phyloP scores from a whole-genome alignment of 805 yeast species.

The Saccharomycopsis selenospora region DNA sequence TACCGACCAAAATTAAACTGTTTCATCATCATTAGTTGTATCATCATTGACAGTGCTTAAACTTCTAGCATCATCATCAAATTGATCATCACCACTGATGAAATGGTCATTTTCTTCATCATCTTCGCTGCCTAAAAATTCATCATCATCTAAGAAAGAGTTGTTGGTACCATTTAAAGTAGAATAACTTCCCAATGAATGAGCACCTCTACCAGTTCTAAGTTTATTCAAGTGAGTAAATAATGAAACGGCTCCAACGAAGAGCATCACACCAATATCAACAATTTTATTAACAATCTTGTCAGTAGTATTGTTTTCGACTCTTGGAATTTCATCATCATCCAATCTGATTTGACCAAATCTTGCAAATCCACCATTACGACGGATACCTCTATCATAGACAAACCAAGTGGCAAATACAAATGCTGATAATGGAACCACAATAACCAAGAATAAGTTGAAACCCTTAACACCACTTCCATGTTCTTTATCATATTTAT shows the following conservation, averaged over 20 bases:
- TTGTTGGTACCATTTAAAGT: constrained; percentile 5
- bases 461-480: constrained; percentile 46
- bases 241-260: constrained; percentile 32
- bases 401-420: constrained; percentile 59
- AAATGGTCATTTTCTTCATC: constrained; percentile 8
- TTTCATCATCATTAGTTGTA: neutral
- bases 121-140: constrained; percentile 15
- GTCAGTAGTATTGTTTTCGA: constrained; percentile 59
- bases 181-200: constrained; percentile 11
- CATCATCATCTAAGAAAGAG: constrained; percentile 21
- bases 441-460: constrained; percentile 44
- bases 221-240: constrained; percentile 2
- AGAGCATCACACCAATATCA: constrained; percentile 44
- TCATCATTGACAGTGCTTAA: constrained; percentile 12
- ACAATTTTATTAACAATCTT: constrained; percentile 52
- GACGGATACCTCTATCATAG: constrained; percentile 71
- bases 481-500: constrained; percentile 46
- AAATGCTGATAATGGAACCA: constrained; percentile 48
- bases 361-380: constrained; percentile 68
- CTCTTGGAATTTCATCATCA: constrained; percentile 48
- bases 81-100: constrained; percentile 6
- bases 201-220: neutral
- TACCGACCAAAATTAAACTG: neutral
- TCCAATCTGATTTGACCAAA: constrained; percentile 86
- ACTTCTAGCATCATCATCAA: constrained; percentile 20